Base-by-base conservation (phyloP, 163 green algal genomes). In the Prototheca wickerhamii region DNA sequence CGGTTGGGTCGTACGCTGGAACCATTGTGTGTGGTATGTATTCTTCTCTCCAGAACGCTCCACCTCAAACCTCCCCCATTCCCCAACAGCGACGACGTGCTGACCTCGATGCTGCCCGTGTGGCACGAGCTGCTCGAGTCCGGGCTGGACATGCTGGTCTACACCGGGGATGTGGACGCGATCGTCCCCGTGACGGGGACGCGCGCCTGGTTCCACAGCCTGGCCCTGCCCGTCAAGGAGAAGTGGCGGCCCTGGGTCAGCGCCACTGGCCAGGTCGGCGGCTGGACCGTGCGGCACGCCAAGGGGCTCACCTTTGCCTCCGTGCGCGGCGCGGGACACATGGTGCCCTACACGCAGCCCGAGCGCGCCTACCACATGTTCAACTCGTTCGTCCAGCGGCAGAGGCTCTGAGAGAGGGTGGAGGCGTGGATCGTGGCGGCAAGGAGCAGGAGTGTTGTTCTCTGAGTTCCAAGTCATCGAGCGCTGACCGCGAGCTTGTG, bases 261-360 rank as follows among this genome's bases (percentile, higher is more conserved):
- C 20, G 30, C 50, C 23, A 83, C 67, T 7, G 56, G 65, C 0
- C 79, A 82, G 76, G 87, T 94, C 2, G 87, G 79, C 18, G 88
- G 88, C 25, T 92, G 85, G 69, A 62, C 72, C 1, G 78, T 84
- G 33, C 49, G 72, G 4, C 91, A 89, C 61, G 34, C 31, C 28
- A 57, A 76, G 12, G 81, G 79, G 2, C 70, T 96, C 23, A 86
- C 69, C 1, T 96, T 90, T 65, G 83, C 81, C 23, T 91, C 84
- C 4, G 80, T 96, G 18, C 78, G 87, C 44, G 86, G 85, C 33
- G 82, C 86, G 7, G 88, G 88, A 0, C 88, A 95, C 75, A 94
- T 92, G 83, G 82, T 88, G 31, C 82, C 82, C 0, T 86, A 86
- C 51, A 82, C 78, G 3, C 76, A 88, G 57, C 67, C 72, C 15